A percentile compares a stretch with the other conserved stretches of the same genome.
Conservation (phyloP, 305 asterid species). For the Fraxinus platypoda region DNA sequence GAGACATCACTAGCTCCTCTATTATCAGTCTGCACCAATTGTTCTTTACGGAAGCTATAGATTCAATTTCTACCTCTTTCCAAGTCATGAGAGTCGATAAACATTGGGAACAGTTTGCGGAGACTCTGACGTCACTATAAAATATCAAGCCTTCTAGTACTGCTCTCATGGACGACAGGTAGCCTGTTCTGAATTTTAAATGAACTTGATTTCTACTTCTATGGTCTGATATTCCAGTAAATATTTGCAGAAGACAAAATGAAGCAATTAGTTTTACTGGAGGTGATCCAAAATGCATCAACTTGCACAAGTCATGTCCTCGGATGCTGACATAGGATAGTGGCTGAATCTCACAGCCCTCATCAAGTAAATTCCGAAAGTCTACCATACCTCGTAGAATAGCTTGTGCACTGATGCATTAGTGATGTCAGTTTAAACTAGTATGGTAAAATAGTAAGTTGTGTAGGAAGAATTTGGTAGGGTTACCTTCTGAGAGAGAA, state of each 20-base stretch:
- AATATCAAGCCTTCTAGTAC: constrained; percentile 74
- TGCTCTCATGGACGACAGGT: constrained; percentile 52
- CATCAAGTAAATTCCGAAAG: constrained; percentile 44
- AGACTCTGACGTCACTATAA: constrained; percentile 54
- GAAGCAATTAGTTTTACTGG: constrained; percentile 67
- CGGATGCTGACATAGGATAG: constrained; percentile 52
- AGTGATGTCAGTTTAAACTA: constrained; percentile 23
- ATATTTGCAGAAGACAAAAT: constrained; percentile 66
- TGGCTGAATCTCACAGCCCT: constrained; percentile 35
- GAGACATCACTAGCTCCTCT: constrained; percentile 78
- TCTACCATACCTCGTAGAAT: constrained; percentile 60
- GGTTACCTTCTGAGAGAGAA: constrained; percentile 73
- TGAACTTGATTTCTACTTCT: constrained; percentile 34
- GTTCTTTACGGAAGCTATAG: constrained; percentile 28
- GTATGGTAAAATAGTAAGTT: background rate
- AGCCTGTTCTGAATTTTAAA: constrained; percentile 42
- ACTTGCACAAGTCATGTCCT: constrained; percentile 77
- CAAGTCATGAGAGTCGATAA: constrained; percentile 57
- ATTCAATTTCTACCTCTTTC: constrained; percentile 43
- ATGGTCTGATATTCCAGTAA: constrained; percentile 46
- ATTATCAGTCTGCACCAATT: constrained; percentile 77
- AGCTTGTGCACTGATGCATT: constrained; percentile 49
- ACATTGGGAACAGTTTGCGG: constrained; percentile 68
- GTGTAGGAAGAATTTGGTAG: constrained; percentile 9
- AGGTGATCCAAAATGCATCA: constrained; percentile 83